Evolutionary conservation across 139 green algal species (phyloP).

Genomic region (Chlorella ohadii): DNA sequence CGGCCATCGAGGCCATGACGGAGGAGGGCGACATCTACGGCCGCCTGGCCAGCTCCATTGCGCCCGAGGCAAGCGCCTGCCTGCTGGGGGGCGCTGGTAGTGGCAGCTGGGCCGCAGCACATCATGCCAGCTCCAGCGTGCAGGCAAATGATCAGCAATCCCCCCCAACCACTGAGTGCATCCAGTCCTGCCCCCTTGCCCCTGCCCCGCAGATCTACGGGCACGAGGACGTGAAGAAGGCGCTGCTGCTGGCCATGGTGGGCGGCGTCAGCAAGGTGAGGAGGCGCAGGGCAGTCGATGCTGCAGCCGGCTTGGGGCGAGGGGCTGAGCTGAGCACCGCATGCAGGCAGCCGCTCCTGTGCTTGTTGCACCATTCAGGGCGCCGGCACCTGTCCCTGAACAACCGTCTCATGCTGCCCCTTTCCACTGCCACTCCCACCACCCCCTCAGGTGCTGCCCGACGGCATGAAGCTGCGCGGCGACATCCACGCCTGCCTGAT

Average conservation of each 20-base stretch:
- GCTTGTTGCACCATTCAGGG: too few species aligned
- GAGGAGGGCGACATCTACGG: constrained; percentile 81
- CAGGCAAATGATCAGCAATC: too few species aligned
- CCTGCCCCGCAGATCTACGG: constrained; percentile 94
- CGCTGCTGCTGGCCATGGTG: constrained; percentile 96
- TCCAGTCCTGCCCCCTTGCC: too few species aligned
- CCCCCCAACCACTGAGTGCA: too few species aligned
- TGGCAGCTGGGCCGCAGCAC: neutral
- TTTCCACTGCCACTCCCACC: too few species aligned
- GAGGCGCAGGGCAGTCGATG: too few species aligned
- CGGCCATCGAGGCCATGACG: constrained; percentile 58
- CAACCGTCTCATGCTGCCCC: too few species aligned
- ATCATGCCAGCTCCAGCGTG: too few species aligned
- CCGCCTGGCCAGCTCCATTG: constrained; percentile 82
- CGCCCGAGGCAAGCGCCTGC: constrained; percentile 52
- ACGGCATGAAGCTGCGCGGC: constrained; percentile 97
- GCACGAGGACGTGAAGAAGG: constrained; percentile 96
- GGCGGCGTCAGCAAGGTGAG: constrained; percentile 74
- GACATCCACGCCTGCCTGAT: constrained; percentile 99
- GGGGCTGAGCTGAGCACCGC: too few species aligned
- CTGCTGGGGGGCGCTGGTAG: neutral
- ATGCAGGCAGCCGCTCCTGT: too few species aligned
- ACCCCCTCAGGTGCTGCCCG: constrained; percentile 58
- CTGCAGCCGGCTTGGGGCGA: too few species aligned
- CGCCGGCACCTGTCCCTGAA: too few species aligned